phyloP scores from a whole-genome alignment of 2,329 filamentous ascomycete species.

The Dryadomyces quercus-mongolicae region DNA sequence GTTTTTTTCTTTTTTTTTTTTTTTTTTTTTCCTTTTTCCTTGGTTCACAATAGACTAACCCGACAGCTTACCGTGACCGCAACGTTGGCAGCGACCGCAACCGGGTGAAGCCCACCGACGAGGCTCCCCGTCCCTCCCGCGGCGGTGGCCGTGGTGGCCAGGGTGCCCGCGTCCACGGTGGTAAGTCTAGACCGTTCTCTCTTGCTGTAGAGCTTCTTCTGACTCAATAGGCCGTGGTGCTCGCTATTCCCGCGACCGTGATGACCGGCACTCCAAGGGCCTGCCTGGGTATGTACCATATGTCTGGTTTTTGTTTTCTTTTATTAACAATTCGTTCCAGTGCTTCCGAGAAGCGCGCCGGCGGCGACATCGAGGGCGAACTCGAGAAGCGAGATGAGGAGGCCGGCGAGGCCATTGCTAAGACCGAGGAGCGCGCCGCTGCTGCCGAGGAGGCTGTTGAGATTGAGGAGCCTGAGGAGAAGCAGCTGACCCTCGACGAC shows the following conservation, averaged over 20 bases:
- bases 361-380: constrained; percentile 72
- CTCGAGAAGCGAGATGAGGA: constrained; percentile 86
- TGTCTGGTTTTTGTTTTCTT: not conserved
- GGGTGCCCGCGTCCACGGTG: constrained; percentile 50
- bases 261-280: constrained; percentile 43
- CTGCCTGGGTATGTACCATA: constrained; percentile 29
- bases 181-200: constrained; percentile 24
- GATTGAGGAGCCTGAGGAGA: constrained; percentile 60
- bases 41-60: too few relatives aligned
- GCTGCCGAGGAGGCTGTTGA: constrained; percentile 61
- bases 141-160: constrained; percentile 47
- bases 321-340: constrained; percentile 24
- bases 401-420: constrained; percentile 79
- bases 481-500: constrained; percentile 78
- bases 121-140: constrained; percentile 31
- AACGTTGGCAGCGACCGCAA: constrained; percentile 71
- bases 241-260: constrained; percentile 37
- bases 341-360: constrained; percentile 75
- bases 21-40: too few relatives aligned
- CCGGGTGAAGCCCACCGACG: constrained; percentile 67
- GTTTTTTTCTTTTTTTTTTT: constrained; percentile 17
- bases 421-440: constrained; percentile 66
- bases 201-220: not conserved
- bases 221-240: constrained; percentile 36
- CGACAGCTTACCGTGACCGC: constrained; percentile 77